Evolutionary conservation across 768 basidiomycete genomes (phyloP), one percentile per base, ranked within the genome.

Genomic region (Mycena galopus): DNA sequence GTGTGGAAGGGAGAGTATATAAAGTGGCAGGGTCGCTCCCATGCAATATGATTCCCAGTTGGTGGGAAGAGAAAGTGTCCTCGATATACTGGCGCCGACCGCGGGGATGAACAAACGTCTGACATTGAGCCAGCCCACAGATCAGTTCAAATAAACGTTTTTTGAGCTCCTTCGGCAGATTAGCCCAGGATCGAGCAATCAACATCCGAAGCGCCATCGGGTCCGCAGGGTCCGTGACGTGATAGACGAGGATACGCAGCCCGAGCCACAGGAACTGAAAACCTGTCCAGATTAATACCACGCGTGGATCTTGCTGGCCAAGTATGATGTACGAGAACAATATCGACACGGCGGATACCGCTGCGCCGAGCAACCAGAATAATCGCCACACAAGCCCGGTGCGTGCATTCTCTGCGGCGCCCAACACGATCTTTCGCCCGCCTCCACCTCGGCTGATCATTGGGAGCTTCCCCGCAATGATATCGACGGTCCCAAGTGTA

Each of bases 201-300:
- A 74, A 47, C 8, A 77, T 67, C 3, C 71, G 77, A 35, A 35
- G 47, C 0, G 65, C 59, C 25, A 63, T 53, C 17, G 57, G 61
- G 17, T 73, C 51, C 6, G 73, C 42, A 11, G 73, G 56, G 17
- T 76, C 73, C 25, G 73, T 60, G 65, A 77, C 39, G 65, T 79
- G 73, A 60, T 77, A 73, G 17, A 80, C 39, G 17, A 79, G 23
- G 23, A 77, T 65, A 16, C 79, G 76, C 27, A 72, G 57, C 5
- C 55, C 65, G 21, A 80, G 74, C 80, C 79, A 81, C 1, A 77
- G 63, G 25, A 72, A 30, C 66, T 81, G 80, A 57, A 80, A 81
- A 3, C 51, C 74, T 0, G 62, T 65, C 79, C 80, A 81, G 12
- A 74, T 55, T 29, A 75, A 51, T 4, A 78, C 75, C 27, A 76